Conservation (phyloP, 2,329 filamentous ascomycete species). For the Stemphylium vesicarium region DNA sequence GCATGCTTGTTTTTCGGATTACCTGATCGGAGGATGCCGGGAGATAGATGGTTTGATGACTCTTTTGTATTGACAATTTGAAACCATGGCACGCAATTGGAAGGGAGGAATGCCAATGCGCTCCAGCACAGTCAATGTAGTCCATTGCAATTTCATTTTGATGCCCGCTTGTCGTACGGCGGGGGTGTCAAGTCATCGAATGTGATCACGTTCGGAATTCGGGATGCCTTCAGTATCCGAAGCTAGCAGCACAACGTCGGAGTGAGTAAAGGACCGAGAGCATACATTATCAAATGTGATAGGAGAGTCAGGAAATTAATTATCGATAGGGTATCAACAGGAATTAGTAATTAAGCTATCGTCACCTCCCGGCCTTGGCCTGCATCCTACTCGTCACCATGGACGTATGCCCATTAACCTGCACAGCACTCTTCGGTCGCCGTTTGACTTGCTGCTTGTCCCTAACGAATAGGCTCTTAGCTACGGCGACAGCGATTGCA, state of each 20-base stretch:
- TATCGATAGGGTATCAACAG: neutral
- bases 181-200: too few species aligned
- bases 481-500: slow-evolving; percentile 14
- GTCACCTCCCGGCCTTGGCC: slow-evolving; percentile 33
- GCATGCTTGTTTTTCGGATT: slow-evolving; percentile 18
- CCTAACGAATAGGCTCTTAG: slow-evolving; percentile 31
- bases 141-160: too few species aligned
- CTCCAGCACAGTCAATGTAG: too few species aligned
- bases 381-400: slow-evolving; percentile 38
- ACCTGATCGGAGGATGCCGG: slow-evolving; percentile 22
- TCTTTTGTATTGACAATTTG: neutral
- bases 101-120: too few species aligned
- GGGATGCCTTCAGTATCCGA: too few species aligned
- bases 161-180: too few species aligned
- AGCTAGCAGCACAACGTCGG: neutral
- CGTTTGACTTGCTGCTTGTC: slow-evolving; percentile 32
- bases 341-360: neutral
- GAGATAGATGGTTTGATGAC: neutral
- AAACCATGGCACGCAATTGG: too few species aligned
- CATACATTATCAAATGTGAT: neutral
- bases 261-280: neutral
- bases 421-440: slow-evolving; percentile 23
- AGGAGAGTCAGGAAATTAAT: neutral
- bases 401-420: slow-evolving; percentile 30
- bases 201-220: too few species aligned